A percentile compares a stretch with the other conserved stretches of the same genome.
Evolutionary conservation across 2,329 filamentous ascomycete genomes (phyloP).

Genomic region (Aspergillus tubingensis): DNA sequence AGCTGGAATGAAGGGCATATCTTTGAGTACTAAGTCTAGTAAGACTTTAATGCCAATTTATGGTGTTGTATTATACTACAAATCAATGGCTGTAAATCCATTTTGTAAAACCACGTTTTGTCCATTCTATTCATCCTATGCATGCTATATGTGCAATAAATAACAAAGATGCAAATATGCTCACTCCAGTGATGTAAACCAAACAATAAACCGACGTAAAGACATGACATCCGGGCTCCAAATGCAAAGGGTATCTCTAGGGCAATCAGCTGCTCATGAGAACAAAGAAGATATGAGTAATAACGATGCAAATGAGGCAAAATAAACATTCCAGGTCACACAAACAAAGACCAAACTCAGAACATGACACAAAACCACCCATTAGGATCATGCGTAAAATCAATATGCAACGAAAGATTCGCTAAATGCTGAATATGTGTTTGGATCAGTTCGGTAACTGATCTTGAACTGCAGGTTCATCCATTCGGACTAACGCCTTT

Average conservation of each 20-base stretch:
- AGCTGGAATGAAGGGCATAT: too few species aligned
- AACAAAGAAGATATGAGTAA: slow-evolving; percentile 4
- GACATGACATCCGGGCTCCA: slow-evolving; percentile 1
- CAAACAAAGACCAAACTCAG: background rate
- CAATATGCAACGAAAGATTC: background rate
- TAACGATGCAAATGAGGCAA: background rate
- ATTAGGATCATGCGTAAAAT: background rate
- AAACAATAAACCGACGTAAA: background rate
- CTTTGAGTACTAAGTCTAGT: too few species aligned
- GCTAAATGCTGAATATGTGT: background rate
- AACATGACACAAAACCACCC: background rate
- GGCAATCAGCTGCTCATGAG: slow-evolving; percentile 13
- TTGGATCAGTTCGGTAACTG: background rate
- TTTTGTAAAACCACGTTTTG: background rate
- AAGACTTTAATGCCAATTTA: too few species aligned
- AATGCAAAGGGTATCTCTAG: slow-evolving; percentile 15
- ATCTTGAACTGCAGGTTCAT: slow-evolving; percentile 10
- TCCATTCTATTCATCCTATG: slow-evolving; percentile 7
- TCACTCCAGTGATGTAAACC: background rate
- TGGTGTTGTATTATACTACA: background rate
- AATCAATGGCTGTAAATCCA: too few species aligned
- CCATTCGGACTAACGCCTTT: slow-evolving; percentile 18
- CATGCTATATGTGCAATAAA: slow-evolving; percentile 2
- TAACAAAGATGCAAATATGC: slow-evolving; percentile 1
- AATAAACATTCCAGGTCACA: background rate